Base-by-base conservation (phyloP, 2,329 filamentous ascomycete species). In the Phaeophleospora eucalypticola region DNA sequence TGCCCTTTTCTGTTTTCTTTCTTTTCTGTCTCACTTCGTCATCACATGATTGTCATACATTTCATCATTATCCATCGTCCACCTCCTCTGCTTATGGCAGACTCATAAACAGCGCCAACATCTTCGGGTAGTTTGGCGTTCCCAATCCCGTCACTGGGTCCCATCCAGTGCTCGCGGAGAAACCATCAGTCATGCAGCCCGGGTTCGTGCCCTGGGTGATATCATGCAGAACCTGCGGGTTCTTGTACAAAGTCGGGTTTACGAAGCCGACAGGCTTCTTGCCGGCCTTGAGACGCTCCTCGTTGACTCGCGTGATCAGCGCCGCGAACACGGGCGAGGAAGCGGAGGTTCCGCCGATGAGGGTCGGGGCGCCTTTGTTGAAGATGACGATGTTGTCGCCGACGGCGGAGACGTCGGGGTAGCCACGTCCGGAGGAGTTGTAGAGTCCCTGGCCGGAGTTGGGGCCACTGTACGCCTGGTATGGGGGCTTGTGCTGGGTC, bases 391-490 rank as follows among this genome's bases (percentile, higher is more conserved):
- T 46, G 35, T 63, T 62, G 35, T 57, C 58, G n/a, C 60, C 61
- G 15, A 58, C 54, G 19, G 61, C 61, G 27, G 51, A 51, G 45
- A 67, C 57, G 45, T 79, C 76, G 1, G 76, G 76, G 52, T 70
- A 76, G 0, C 47, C 56, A 24, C 57, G 51, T 27, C 58, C 58
- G 38, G 32, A 48, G 35, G 41, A 44, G 51, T 60, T 61, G 58
- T 59, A 52, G 15, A 46, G 43, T 35, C 51, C 70, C 35, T 74
- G 74, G 38, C 75, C 75, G 58, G 81, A 81, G 53, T 79, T 74
- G 24, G 71, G 74, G 49, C 80, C 64, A 60, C 41, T 72, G 47
- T 64, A 61, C 46, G 50, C 57, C 12, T 54, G 54, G 45, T 65
- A 62, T 7, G 51, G 46, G 4, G 60, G 56, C 6, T 55, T 53